These are phyloP conservation scores for Akebia trifoliata DNA, from an alignment of 164 flowering plant species.

Conservation along the genomic window DNA sequence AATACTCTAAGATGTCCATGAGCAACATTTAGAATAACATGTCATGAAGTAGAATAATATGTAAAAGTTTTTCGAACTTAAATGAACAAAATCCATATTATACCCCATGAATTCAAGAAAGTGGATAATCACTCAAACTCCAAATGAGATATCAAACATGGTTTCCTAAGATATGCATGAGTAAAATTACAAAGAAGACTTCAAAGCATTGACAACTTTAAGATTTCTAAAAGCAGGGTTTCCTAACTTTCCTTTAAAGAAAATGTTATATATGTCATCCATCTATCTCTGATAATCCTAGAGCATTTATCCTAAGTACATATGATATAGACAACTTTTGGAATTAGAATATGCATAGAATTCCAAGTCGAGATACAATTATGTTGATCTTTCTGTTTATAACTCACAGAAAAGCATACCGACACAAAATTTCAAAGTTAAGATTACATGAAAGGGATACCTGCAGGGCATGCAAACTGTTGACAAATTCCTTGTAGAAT, in stretches of 20 bases:
- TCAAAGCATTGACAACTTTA: background rate
- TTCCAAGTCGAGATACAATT: background rate
- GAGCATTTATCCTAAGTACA: background rate
- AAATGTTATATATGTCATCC: background rate
- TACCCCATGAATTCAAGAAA: no score
- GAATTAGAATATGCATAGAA: background rate
- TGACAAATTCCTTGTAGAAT: slow-evolving; percentile 45
- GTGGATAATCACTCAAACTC: no score
- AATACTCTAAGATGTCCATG: no score
- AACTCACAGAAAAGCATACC: background rate
- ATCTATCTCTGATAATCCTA: background rate
- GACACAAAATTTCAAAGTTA: background rate
- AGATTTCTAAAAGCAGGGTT: background rate
- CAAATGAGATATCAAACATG: no score
- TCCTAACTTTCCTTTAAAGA: background rate
- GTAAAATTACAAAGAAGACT: no score
- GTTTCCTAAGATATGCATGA: no score
- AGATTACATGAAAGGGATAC: slow-evolving; percentile 25
- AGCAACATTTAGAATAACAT: no score
- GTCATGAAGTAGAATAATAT: no score
- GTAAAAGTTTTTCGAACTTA: no score
- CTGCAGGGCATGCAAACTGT: slow-evolving; percentile 88
- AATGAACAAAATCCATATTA: no score
- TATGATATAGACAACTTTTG: background rate
- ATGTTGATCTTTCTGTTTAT: background rate